Conservation (phyloP, 169 alveolate species). For the Cryptosporidium parvum region DNA sequence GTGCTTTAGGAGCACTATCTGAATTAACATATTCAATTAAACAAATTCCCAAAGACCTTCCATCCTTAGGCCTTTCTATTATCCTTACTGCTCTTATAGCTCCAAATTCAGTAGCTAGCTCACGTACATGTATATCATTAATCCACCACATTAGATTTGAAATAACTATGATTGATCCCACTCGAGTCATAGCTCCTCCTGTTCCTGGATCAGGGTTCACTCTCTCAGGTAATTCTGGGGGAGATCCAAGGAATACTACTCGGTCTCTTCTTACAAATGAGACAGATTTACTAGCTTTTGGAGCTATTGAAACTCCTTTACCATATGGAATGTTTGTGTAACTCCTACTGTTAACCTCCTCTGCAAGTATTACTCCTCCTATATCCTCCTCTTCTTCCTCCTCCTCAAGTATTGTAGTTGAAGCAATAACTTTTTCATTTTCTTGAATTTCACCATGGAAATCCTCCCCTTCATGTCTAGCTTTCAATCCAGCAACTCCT, state of each 20-base stretch:
- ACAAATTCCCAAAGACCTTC: constrained; percentile 72
- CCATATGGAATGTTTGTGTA: constrained; percentile 49
- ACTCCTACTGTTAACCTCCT: constrained; percentile 70
- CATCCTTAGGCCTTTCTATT: constrained; percentile 72
- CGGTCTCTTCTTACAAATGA: constrained; percentile 51
- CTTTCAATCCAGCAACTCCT: not conserved
- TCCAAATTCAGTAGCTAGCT: constrained; percentile 69
- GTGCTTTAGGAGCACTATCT: constrained; percentile 71
- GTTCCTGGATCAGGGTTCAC: constrained; percentile 22
- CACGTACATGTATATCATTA: constrained; percentile 62
- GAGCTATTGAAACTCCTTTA: constrained; percentile 7
- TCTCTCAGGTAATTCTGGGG: constrained; percentile 69
- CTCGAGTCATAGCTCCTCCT: constrained; percentile 72
- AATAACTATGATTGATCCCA: constrained; percentile 62
- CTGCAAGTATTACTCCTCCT: constrained; percentile 67
- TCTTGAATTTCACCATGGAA: not conserved
- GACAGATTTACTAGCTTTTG: constrained; percentile 18
- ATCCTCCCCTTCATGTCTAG: not conserved
- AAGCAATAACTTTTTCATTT: not conserved
- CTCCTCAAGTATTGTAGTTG: not conserved
- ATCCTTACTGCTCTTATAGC: constrained; percentile 69
- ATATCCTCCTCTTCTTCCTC: constrained; percentile 51
- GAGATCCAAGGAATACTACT: constrained; percentile 65
- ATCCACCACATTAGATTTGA: constrained; percentile 75
- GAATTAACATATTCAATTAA: constrained; percentile 67